Conservation (phyloP, 2,329 filamentous ascomycete genomes). For the Colletotrichum graminicola region DNA sequence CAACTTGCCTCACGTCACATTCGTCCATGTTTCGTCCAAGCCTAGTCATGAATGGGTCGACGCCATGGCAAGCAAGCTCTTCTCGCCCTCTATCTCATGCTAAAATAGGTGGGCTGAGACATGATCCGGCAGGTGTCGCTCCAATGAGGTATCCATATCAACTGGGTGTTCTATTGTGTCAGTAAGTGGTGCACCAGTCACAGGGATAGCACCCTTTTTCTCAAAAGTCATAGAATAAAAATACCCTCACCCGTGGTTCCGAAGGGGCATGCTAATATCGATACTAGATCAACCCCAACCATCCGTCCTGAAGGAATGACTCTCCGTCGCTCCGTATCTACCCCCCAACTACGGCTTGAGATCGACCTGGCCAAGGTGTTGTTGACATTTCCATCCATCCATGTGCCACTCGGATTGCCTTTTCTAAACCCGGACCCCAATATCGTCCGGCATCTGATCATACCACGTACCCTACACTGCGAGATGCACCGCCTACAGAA, state of each 20-base stretch:
- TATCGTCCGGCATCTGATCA: conserved; percentile 2
- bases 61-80: conserved; percentile 24
- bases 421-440: background rate
- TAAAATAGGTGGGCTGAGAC: conserved; percentile 29
- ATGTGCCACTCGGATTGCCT: background rate
- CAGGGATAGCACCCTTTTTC: conserved; percentile 4
- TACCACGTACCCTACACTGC: background rate
- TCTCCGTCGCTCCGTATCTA: conserved; percentile 33
- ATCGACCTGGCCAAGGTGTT: conserved; percentile 5
- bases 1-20: conserved; percentile 31
- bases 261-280: conserved; percentile 11
- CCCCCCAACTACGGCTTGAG: background rate
- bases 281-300: conserved; percentile 16
- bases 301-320: conserved; percentile 28
- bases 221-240: conserved; percentile 22
- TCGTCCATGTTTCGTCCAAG: conserved; percentile 16
- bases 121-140: conserved; percentile 24
- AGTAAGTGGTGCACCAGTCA: conserved; percentile 9
- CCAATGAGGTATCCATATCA: background rate
- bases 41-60: conserved; percentile 1
- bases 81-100: conserved; percentile 9
- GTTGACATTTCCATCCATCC: background rate
- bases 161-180: background rate
- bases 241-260: background rate
- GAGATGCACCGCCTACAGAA: conserved; percentile 10